Conservation (phyloP, 2,329 filamentous ascomycete genomes). For the Chrysosporium queenslandicum region DNA sequence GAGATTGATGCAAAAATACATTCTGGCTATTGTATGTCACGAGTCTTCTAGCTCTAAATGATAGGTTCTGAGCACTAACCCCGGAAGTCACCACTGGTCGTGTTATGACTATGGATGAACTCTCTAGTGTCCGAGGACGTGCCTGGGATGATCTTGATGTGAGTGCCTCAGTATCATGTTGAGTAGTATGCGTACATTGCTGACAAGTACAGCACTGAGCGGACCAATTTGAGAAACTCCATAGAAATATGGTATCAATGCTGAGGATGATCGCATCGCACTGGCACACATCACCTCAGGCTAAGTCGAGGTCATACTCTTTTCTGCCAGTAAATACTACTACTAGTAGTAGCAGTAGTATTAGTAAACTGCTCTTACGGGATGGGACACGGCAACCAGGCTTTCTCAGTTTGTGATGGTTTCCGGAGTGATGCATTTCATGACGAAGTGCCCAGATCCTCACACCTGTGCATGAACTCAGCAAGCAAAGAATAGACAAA, state of each 20-base stretch:
- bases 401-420: too few relatives aligned
- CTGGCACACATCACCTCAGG: too few relatives aligned
- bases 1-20: constrained; percentile 99
- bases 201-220: constrained; percentile 8
- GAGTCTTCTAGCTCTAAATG: constrained; percentile 51
- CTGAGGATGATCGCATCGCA: too few relatives aligned
- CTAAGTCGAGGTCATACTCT: too few relatives aligned
- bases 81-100: constrained; percentile 69
- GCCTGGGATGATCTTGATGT: constrained; percentile 60
- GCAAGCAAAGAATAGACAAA: too few relatives aligned
- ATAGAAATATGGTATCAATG: neutral
- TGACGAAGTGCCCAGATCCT: too few relatives aligned
- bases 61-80: constrained; percentile 44
- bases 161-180: constrained; percentile 8
- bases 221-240: too few relatives aligned
- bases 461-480: too few relatives aligned
- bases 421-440: too few relatives aligned
- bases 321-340: too few relatives aligned
- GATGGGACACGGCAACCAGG: too few relatives aligned
- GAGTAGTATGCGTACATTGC: neutral
- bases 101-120: constrained; percentile 70
- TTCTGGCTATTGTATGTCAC: constrained; percentile 52
- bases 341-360: too few relatives aligned
- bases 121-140: constrained; percentile 70
- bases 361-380: neutral